Base-by-base conservation (phyloP, 2,329 filamentous ascomycete species). In the Lecanoromycetidae sp. region DNA sequence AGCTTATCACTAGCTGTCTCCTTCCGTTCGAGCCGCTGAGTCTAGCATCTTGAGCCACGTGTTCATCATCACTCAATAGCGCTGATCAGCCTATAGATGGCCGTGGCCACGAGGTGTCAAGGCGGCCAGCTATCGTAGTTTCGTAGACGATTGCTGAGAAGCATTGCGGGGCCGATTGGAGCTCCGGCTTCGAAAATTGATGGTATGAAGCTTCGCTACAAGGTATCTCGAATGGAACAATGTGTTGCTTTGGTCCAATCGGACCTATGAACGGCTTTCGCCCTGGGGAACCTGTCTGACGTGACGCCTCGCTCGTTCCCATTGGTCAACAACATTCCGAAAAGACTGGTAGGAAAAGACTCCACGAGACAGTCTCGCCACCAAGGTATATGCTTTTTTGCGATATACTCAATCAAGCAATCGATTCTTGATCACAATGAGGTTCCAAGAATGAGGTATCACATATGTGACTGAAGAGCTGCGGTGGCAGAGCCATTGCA, bases 21-120 rank as follows among this genome's bases (percentile, higher is more conserved):
- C 22, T 32, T 22, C 44, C 23, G 20, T 37, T 40, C 17, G 35
- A 46, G 44, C 44, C 44, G 44, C 44, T 32, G 26, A 41, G 15
- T 41, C 7, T 30, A 30, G 19, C 33, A 13, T n/a, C 36, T 26
- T 37, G 20, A 46, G 22, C 44, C 44, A 46, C 44, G 44, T 46
- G 44, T 40, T 22, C 27, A 15, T 46, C 29, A 40, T 30, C 27
- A 29, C 36, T 35, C 7, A 40, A n/a, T 22, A 12, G 13, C 29
- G 17, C 30, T 20, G 27, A 22, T 34, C 35, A 39, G 27, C 44
- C 44, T 32, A 46, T 39, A 35, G 30, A 34, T 40, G 36, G 29
- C 34, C 32, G 30, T 46, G 19, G 43, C 26, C 34, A 15, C 32
- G n/a, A 12, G n/a, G 6, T 19, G 27, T 17, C 12, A 25, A 33